Percentiles rank a stretch among this genome's conserved stretches.
Conservation (phyloP, 257 asterid genomes). For the Przewalskia tangutica region DNA sequence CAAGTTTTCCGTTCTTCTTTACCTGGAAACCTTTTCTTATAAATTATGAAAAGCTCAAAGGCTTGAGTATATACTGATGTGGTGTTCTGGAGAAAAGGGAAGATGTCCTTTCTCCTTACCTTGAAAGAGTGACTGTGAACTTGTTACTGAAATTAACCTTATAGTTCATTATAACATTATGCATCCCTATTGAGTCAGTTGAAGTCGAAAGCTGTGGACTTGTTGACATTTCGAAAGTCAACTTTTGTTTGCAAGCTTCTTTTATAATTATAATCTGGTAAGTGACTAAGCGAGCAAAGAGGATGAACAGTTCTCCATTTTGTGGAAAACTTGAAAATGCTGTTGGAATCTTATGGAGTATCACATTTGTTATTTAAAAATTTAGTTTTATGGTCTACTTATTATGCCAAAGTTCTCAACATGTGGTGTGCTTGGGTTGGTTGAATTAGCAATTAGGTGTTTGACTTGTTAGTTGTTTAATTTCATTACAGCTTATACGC, state of each 20-base stretch:
- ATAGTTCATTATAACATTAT: neutral
- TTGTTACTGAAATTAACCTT: neutral
- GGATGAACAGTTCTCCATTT: too few species aligned
- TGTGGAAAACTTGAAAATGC: neutral
- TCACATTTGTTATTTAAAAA: too few species aligned
- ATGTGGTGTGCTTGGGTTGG: neutral
- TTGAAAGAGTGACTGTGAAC: neutral
- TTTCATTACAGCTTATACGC: neutral
- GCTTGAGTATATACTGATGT: neutral
- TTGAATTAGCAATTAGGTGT: neutral
- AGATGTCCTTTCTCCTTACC: conserved; percentile 1
- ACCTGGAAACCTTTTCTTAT: neutral
- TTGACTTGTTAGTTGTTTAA: neutral
- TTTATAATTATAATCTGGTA: neutral
- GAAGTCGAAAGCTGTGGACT: neutral
- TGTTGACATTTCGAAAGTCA: neutral
- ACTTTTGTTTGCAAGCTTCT: neutral
- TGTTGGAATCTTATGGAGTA: neutral
- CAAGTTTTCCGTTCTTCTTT: neutral
- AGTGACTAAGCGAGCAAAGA: neutral
- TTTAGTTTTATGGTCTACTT: neutral
- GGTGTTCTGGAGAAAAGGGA: neutral
- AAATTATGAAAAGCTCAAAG: neutral
- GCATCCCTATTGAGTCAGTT: neutral
- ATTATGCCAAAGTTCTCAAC: neutral